These are phyloP conservation scores for Gastrolobium villosum DNA, from an alignment of 306 rosid genomes.

Conservation along the genomic window DNA sequence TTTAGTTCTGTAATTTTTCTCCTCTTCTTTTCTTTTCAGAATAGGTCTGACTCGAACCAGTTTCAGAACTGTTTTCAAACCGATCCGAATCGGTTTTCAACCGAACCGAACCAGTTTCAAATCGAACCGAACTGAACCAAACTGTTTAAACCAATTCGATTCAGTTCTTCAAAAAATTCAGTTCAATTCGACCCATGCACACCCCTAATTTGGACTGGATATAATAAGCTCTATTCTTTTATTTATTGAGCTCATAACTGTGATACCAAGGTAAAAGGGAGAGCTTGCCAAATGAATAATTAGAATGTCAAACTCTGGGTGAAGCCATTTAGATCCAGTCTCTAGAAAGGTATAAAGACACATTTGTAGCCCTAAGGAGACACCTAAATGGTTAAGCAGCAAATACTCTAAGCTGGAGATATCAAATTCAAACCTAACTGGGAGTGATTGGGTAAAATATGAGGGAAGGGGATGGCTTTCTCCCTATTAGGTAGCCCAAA, in stretches of 20 bases:
- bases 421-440: constrained; percentile 18
- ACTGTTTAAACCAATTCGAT: no score
- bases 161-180: no score
- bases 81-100: no score
- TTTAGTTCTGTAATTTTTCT: no score
- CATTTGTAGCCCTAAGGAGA: constrained; percentile 20
- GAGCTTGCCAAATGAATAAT: constrained; percentile 29
- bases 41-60: no score
- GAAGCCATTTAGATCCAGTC: constrained; percentile 26
- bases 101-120: no score
- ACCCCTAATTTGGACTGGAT: neutral
- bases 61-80: no score
- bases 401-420: constrained; percentile 15
- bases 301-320: constrained; percentile 25
- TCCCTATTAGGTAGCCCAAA: constrained; percentile 19
- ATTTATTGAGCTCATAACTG: neutral
- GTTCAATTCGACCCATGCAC: no score
- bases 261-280: constrained; percentile 38
- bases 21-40: no score
- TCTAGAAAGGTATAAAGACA: constrained; percentile 4
- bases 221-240: constrained; percentile 5
- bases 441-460: constrained; percentile 10
- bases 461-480: constrained; percentile 17
- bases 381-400: constrained; percentile 25
- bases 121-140: no score